Evolutionary conservation across 1,284 basidiomycete genomes (phyloP), one percentile per base, ranked within the genome.

Genomic region (Athelia sp.): DNA sequence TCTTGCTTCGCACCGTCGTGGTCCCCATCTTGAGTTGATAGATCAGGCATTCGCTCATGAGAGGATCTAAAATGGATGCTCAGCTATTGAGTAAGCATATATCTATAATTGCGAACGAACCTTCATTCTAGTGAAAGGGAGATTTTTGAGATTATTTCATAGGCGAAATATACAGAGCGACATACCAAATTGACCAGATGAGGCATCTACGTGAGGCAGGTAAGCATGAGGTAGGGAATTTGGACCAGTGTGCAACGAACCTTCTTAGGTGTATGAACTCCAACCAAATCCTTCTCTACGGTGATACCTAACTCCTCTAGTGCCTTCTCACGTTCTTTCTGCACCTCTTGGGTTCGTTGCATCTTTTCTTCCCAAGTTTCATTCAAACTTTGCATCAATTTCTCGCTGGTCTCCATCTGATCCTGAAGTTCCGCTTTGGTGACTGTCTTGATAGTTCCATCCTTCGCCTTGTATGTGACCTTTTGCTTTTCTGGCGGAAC

Each of bases 291-390:
- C 79, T 95, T 98, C 69, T 98, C 95, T 51, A 99, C 93, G 34
- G 92, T 90, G 65, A 99, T 98, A 46, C 96, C 96, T 54, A 99
- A 73, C 70, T 98, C 96, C 69, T 99, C 97, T 45, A 99, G 71
- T 3, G 96, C 97, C 74, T 94, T 87, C 73, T 99, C 96, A 54
- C 96, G 81, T 71, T 98, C 93, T 61, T 90, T 90, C 70, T 98
- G 95, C 40, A 98, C 93, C 64, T 91, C 88, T 64, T 96, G 90
- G 14, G 96, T 98, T 64, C 91, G 82, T 57, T 76, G 70, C 74
- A 99, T 74, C 75, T 99, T 99, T 71, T 98, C 79, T 69, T 99
- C 96, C 95, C 96, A 98, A 2, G 94, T 98, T 73, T 98, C 90
- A 65, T 98, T 98, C 65, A 98, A 72, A 58, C 86, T 82, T 69